Evolutionary conservation across 139 green algal genomes (phyloP), one percentile per base, ranked within the genome.

Genomic region (Picochlorum sp.): DNA sequence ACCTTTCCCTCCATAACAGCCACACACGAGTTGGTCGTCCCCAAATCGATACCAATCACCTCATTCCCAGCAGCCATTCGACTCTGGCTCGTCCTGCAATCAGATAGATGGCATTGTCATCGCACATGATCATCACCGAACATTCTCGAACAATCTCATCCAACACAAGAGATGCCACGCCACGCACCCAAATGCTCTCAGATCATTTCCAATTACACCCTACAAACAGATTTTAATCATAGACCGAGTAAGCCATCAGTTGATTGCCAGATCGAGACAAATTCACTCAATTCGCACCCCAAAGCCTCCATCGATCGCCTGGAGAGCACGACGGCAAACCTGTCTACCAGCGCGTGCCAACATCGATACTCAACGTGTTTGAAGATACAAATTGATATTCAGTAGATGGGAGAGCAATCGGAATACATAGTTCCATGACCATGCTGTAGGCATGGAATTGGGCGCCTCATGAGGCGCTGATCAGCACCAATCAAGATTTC

Each of bases 1-100:
- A 95, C 89, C 85, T 97, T 98, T 72, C 92, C 92, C 78, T 98
- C 94, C 93, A 99, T 97, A 11, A 99, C 89, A 45, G 94, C 90
- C 26, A 99, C 94, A 69, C 94, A 99, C 9, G 89, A 97, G 82
- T 99, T 99, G 54, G 94, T 99, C 58, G 94, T 99, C 6, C 94
- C 94, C 58, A 99, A 71, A 74, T 99, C 94, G 69, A 99, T 98
- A 56, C 94, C 94, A 58, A 99, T 97, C 37, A 99, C 90, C 58
- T 96, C 94, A 62, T 90, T 75, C 38, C 78, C 78, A 59, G 61
- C 37, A 15, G 78, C 75, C 38, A 68, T 37, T 1, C 62, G 49
- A 18, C 46, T 61, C 13, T 62, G 44, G 18, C 49, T 75, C 11
- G 56, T 38, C 62, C 75, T 84, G 70, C 78, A 73, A 11, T 41